Base-by-base conservation (phyloP, 2,329 filamentous ascomycete genomes). In the Fusarium irregulare region DNA sequence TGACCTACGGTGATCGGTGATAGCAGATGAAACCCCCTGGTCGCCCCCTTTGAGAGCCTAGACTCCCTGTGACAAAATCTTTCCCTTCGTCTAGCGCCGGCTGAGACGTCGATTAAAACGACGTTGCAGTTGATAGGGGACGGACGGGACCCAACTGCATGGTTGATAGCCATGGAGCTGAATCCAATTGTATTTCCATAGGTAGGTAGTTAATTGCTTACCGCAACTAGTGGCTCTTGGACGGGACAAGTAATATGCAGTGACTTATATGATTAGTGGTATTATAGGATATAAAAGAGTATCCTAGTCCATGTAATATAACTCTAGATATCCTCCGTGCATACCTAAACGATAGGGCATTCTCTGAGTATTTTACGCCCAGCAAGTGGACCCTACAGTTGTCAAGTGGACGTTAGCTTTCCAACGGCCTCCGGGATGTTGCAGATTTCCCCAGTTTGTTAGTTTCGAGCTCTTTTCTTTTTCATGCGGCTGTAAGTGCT, bases 71-170 rank as follows among this genome's bases (percentile, higher is more conserved):
- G 42, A 58, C 66, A 65, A 60, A 59, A 41, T 49, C 30, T 48
- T 58, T 20, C 46, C 16, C 59, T 32, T 69, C 65, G 28, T 60
- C 65, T 69, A 55, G 56, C 66, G 62, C 62, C 53, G 53, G 53
- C 40, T 70, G 66, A 70, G 67, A 70, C 67, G 49, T 67, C 23
- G 46, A 67, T 53, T 42, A 37, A 61, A 45, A 67, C 62, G 48
- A 63, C 34, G 66, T 67, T 70, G 62, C 66, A 62, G 40, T 60
- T 32, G 68, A 18, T 66, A 12, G 51, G 53, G 62, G 57, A 30
- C 28, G 62, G 57, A 30, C 28, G 6, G 28, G 28, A 56, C 46
- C 46, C 34, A 64, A 40, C 57, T 61, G 23, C 23, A 28, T 45
- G 45, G 60, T 40, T 37, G 34, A 63, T 18, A 16, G 13, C 16